Conservation (phyloP, 306 rosid genomes). For the Vachellia pachyceras region DNA sequence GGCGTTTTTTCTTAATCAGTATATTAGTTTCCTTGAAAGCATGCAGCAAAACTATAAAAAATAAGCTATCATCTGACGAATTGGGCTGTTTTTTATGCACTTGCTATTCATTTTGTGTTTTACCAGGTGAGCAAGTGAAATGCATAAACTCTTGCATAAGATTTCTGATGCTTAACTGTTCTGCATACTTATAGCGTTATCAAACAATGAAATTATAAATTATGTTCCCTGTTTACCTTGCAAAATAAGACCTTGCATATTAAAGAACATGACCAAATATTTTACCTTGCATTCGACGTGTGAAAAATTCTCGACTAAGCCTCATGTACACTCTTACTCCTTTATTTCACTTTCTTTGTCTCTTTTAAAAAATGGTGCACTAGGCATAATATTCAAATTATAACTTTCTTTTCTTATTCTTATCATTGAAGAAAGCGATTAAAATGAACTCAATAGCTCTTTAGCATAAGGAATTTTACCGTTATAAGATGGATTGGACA, state of each 20-base stretch:
- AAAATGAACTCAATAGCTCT: not conserved
- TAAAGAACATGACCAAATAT: conserved; percentile 9
- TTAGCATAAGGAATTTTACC: not conserved
- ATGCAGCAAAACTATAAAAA: not conserved
- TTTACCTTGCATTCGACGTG: not conserved
- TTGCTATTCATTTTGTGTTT: conserved; percentile 2
- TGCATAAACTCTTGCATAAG: conserved; percentile 18
- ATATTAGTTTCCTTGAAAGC: not conserved
- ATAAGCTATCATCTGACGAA: conserved; percentile 5
- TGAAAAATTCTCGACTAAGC: not conserved
- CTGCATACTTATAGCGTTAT: not conserved
- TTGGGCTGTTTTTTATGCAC: not conserved
- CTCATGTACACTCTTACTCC: not conserved
- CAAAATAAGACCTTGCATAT: not conserved
- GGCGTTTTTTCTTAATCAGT: not conserved
- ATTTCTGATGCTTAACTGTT: not conserved
- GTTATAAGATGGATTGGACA: not conserved
- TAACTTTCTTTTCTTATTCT: conserved; percentile 17
- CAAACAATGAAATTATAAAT: conserved; percentile 2
- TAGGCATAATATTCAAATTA: not conserved
- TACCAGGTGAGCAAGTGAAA: not conserved
- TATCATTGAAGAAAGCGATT: not conserved
- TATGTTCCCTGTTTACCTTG: not conserved
- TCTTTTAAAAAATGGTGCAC: not conserved
- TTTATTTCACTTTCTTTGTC: not conserved